Base-by-base conservation (phyloP, 768 basidiomycete genomes). In the Ramaria sp. region DNA sequence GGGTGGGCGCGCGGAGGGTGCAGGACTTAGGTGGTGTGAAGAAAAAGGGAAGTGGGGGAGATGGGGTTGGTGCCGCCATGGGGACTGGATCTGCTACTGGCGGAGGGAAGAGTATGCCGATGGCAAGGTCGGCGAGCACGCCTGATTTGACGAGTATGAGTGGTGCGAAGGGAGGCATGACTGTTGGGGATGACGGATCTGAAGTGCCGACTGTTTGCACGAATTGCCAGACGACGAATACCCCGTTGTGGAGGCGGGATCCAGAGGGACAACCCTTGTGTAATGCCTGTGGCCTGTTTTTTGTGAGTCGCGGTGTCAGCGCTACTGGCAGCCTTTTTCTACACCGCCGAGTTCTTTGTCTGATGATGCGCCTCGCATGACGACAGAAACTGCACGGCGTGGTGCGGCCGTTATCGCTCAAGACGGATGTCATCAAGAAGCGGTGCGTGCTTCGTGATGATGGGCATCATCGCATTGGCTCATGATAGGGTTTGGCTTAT, bases 401-500 rank as follows among this genome's bases (percentile, higher is more conserved):
- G 51, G 89, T 93, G 6, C 81, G 95, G 54, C 95, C 95, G 7
- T 74, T 95, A 61, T 94, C 92, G 39, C 78, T 98, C 60, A 96
- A 96, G 78, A 97, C 94, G 43, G 91, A 97, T 68, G 87, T 94
- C 47, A 96, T 95, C 72, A 96, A 97, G 83, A 97, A 96, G 75
- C 77, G 90, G 90, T 90, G 63, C 22, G 73, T 58, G 22, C 34
- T 33, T 53, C 34, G 43, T 39, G 30, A 15, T 22, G 12, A 20
- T 54, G 34, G 54, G 12, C 65, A 65, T 9, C 13, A n/a, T 52
- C 27, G 34, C 13, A 9, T 37, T 37, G 34, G 10, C 13, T 9
- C 13, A 37, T 7, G 34, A 37, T 37, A 37, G 33, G 11, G 33
- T 34, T 34, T 34, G 5, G 15, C 17, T 50, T 39, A 53, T 53